Base-by-base conservation (phyloP, 1,284 basidiomycete genomes). In the Cryptococcus sp. region DNA sequence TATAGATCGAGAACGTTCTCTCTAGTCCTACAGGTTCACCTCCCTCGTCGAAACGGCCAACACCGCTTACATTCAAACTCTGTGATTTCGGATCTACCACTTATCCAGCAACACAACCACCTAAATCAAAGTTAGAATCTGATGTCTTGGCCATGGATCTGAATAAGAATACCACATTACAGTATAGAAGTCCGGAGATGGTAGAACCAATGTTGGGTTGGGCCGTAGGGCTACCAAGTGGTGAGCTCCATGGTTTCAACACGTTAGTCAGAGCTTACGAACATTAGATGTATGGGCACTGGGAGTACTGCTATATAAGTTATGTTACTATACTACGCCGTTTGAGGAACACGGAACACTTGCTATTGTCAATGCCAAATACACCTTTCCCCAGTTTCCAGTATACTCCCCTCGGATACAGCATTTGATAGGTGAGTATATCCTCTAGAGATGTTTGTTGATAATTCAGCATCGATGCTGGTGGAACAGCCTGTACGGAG, bases 131-230 rank as follows among this genome's bases (percentile, higher is more conserved):
- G 50, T 84, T 86, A 59, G 91, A 95, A 73, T 87, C 98, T 49
- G 85, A 90, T 48, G 83, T 84, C 5, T 81, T 97, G 8, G 95
- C 98, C 68, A 83, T 87, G 32, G 95, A 98, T 74, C 82, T 99
- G 48, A 96, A 97, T 72, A 84, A 88, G 65, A 89, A 95, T 72
- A 98, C 94, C 2, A 98, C 94, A 1, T 80, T 97, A 58, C 94
- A 96, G 73, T 98, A 97, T 70, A 82, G 96, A 44, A 91, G 95
- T 41, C 96, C 96, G 3, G 96, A 99, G 77, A 97, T 99, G 92
- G 89, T 98, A 34, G 95, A 99, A 53, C 76, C 76, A 5, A 70
- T 77, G 66, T 55, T 77, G 15, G 74, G 74, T 2, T 59, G 67
- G 55, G 67, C 76, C 3, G 73, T 77, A 2, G 76, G 76, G 4